Percentiles rank a stretch among this genome's conserved stretches.
Evolutionary conservation across 352 stramenopile genomes (phyloP).

Genomic region (Phytophthora agathidicida): DNA sequence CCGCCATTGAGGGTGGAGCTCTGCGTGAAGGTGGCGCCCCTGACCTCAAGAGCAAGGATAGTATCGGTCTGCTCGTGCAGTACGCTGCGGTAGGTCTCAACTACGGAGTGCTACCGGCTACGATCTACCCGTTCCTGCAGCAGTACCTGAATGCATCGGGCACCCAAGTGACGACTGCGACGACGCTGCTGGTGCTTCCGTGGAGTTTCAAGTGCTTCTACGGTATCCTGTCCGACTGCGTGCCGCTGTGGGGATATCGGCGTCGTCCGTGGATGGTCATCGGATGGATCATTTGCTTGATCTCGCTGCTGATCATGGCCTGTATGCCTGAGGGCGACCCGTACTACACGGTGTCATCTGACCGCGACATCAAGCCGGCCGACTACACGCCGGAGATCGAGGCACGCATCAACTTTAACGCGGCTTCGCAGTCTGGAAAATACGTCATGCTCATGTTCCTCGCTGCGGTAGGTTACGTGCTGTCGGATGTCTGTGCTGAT

Average conservation of each 20-base stretch:
- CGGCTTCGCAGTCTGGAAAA: conserved; percentile 19
- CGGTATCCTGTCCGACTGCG: conserved; percentile 55
- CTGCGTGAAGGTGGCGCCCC: conserved; percentile 35
- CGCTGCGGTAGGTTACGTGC: conserved; percentile 62
- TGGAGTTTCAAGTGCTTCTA: conserved; percentile 75
- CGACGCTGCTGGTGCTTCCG: conserved; percentile 49
- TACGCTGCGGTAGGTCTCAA: conserved; percentile 49
- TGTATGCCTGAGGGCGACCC: conserved; percentile 23
- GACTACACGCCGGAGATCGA: conserved; percentile 31
- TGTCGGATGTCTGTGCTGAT: conserved; percentile 62
- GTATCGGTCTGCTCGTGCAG: conserved; percentile 43
- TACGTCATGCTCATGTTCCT: conserved; percentile 57
- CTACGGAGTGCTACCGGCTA: conserved; percentile 32
- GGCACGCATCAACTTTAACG: conserved; percentile 27
- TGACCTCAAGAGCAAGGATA: conserved; percentile 34
- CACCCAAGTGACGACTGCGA: conserved; percentile 28
- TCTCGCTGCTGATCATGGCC: conserved; percentile 36
- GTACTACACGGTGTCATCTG: conserved; percentile 39
- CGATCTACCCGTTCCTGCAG: conserved; percentile 56
- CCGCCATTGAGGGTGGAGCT: conserved; percentile 30
- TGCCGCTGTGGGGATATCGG: conserved; percentile 52
- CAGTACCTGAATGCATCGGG: conserved; percentile 45
- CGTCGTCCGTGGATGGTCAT: conserved; percentile 38
- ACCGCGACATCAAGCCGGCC: conserved; percentile 14
- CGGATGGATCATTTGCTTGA: conserved; percentile 45